A percentile compares a stretch with the other conserved stretches of the same genome.
These are phyloP conservation scores for Carpinus fangiana DNA, from an alignment of 306 rosid species.

Conservation along the genomic window DNA sequence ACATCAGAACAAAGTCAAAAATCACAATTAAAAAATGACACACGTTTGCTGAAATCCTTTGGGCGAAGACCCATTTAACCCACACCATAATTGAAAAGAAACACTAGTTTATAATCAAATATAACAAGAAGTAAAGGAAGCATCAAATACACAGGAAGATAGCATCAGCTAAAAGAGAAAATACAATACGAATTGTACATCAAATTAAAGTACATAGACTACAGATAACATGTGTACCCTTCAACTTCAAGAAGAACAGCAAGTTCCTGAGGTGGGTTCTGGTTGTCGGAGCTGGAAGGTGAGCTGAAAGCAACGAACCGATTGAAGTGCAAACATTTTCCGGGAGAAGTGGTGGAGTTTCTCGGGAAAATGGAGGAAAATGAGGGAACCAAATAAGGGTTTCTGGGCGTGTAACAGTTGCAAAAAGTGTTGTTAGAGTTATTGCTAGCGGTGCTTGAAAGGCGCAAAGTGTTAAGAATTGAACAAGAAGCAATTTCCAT, in stretches of 20 bases:
- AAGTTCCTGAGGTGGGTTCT: slow-evolving; percentile 45
- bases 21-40: not conserved
- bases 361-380: slow-evolving; percentile 27
- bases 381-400: not conserved
- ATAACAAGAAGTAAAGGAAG: not conserved
- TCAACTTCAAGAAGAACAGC: slow-evolving; percentile 91
- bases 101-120: not conserved
- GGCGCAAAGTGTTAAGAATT: not conserved
- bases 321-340: slow-evolving; percentile 40
- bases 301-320: slow-evolving; percentile 42
- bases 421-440: not conserved
- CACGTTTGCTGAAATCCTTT: not conserved
- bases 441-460: not conserved
- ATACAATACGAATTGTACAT: not conserved
- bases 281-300: slow-evolving; percentile 27
- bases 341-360: slow-evolving; percentile 26
- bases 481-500: not conserved
- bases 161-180: not conserved
- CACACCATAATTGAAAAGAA: not conserved
- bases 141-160: not conserved
- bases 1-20: not conserved
- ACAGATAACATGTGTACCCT: slow-evolving; percentile 47
- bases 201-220: not conserved
- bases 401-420: not conserved
- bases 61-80: not conserved